phyloP scores from a whole-genome alignment of 2,329 filamentous ascomycete species.

The Phialophora expanda region DNA sequence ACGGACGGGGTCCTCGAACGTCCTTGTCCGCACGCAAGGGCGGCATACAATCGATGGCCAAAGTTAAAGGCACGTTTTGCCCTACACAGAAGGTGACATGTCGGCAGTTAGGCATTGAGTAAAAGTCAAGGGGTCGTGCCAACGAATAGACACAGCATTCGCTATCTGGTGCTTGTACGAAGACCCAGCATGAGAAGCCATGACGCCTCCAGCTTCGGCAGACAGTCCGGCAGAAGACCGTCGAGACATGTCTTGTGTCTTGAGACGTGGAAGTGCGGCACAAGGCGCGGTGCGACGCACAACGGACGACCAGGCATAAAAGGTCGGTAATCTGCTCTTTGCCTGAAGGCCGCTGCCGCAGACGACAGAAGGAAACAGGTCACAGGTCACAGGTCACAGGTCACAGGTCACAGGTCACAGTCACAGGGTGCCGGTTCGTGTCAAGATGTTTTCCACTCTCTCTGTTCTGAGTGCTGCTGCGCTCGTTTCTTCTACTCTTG shows the following conservation, averaged over 20 bases:
- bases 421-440: not conserved
- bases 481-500: constrained; percentile 24
- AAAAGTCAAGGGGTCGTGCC: constrained; percentile 1
- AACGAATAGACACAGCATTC: constrained; percentile 6
- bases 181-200: not conserved
- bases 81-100: constrained; percentile 19
- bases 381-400: not conserved
- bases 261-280: not conserved
- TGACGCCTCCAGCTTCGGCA: not conserved
- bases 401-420: no score
- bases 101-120: not conserved
- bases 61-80: not conserved
- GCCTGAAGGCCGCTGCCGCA: not conserved
- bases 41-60: not conserved
- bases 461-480: constrained; percentile 21
- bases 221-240: not conserved
- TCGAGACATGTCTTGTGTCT: not conserved
- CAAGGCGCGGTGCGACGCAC: not conserved
- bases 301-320: not conserved
- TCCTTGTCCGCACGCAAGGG: not conserved
- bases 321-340: not conserved
- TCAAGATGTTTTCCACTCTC: constrained; percentile 20
- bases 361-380: not conserved
- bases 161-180: not conserved
- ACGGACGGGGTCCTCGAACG: not conserved